Conservation (phyloP, 768 basidiomycete genomes). For the Mrakia blollopis region DNA sequence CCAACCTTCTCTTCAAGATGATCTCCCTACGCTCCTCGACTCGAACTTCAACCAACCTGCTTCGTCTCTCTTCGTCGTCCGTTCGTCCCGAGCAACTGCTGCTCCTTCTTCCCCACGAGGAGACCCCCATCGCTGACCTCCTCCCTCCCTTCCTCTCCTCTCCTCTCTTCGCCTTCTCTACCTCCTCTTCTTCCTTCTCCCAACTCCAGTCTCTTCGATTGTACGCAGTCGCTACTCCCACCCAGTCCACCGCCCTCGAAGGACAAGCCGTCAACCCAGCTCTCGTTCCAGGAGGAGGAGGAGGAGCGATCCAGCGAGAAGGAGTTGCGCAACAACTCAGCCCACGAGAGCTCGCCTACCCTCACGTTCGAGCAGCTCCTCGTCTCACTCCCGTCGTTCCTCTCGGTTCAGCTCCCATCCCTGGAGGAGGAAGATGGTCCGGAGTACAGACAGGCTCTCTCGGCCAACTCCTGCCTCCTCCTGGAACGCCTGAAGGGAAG, state of each 20-base stretch:
- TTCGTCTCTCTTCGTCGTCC: background rate
- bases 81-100: no score
- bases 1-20: background rate
- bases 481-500: background rate
- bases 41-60: background rate
- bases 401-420: slow-evolving; percentile 3
- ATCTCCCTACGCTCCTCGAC: background rate
- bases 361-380: slow-evolving; percentile 6
- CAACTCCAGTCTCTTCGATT: background rate
- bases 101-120: background rate
- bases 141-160: background rate
- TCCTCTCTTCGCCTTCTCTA: background rate
- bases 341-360: background rate
- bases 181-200: background rate
- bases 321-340: background rate
- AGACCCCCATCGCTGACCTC: background rate
- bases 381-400: slow-evolving; percentile 1
- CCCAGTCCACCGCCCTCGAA: background rate
- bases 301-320: no score
- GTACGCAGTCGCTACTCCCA: background rate
- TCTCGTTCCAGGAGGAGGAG: no score
- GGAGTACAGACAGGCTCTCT: background rate
- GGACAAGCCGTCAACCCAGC: background rate
- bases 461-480: background rate
- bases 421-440: slow-evolving; percentile 1